Base-by-base conservation (phyloP, 2,329 filamentous ascomycete species). In the Talaromyces sp. region DNA sequence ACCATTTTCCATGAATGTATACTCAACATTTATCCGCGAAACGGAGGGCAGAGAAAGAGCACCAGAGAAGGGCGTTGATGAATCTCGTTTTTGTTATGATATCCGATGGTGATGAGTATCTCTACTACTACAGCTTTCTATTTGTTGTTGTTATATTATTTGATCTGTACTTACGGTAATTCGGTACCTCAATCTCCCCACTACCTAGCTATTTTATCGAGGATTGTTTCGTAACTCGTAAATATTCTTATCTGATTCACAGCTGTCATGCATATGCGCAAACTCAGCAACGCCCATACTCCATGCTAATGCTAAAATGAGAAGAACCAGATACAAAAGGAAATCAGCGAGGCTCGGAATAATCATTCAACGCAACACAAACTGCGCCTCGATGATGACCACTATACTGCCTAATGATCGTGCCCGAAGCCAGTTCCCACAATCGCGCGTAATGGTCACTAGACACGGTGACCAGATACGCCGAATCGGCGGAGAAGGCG, bases 391-490 rank as follows among this genome's bases (percentile, higher is more conserved):
- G 85, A 75, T 97, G 93, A 75, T 97, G 93, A 7, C 93, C 93
- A 75, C 96, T 97, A 77, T 97, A 97, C 81, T 97, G 93, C 56
- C 93, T 85, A 71, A 97, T 97, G 69, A 97, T 93, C 72, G 89
- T 89, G 77, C 96, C 92, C 70, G 89, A 93, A 68, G 85, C 83
- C 68, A 97, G 82, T 81, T 97, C 93, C 93, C 93, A 97, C 64
- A 97, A 81, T 19, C 93, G 85, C 2, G 93, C 93, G 75, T 96
- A 97, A 77, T 97, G 93, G 75, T 97, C 93, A 49, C 90, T 94
- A 75, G 92, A 97, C 5, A 93, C 93, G 0, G 93, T 97, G 13
- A 97, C 93, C 7, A 97, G 83, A 73, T 97, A 97, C 0, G 93
- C 93, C 39, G 90, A 93, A 76, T 97, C 93, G 31, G 93, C 93